Conservation (phyloP, 2,329 filamentous ascomycete species). For the Fusarium sp. region DNA sequence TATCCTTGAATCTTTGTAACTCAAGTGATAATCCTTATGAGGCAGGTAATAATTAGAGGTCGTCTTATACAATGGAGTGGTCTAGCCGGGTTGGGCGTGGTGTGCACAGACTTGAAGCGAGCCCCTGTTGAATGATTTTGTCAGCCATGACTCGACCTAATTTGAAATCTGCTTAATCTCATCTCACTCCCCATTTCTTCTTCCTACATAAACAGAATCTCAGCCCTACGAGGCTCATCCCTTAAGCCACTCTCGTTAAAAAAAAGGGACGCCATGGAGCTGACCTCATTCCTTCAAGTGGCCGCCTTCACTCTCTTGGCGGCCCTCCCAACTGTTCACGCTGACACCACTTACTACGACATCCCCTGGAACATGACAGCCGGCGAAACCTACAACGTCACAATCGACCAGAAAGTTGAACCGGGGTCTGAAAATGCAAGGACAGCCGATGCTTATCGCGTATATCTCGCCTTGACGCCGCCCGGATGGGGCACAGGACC, state of each 20-base stretch:
- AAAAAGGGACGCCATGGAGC: slow-evolving; percentile 14
- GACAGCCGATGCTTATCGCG: slow-evolving; percentile 33
- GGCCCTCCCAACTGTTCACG: slow-evolving; percentile 6
- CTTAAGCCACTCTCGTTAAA: slow-evolving; percentile 2
- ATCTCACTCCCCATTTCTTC: background rate
- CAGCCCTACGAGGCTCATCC: background rate
- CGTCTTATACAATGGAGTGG: background rate
- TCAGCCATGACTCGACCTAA: slow-evolving; percentile 5
- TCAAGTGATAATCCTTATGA: background rate
- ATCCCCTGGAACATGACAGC: slow-evolving; percentile 40
- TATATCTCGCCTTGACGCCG: slow-evolving; percentile 35
- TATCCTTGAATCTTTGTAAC: background rate
- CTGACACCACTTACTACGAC: slow-evolving; percentile 16
- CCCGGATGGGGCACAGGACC: slow-evolving; percentile 40
- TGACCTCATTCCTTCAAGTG: slow-evolving; percentile 18
- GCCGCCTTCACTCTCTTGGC: slow-evolving; percentile 32
- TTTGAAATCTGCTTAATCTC: background rate
- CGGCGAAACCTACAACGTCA: slow-evolving; percentile 22
- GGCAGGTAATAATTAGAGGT: background rate
- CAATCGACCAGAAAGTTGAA: slow-evolving; percentile 25
- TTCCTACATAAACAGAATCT: background rate
- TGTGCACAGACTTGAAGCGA: background rate
- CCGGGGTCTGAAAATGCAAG: slow-evolving; percentile 24
- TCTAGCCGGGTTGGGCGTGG: slow-evolving; percentile 18
- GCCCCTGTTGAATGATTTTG: slow-evolving; percentile 26